Base-by-base conservation (phyloP, 176 grass and related monocot genomes). In the Dactylis glomerata region DNA sequence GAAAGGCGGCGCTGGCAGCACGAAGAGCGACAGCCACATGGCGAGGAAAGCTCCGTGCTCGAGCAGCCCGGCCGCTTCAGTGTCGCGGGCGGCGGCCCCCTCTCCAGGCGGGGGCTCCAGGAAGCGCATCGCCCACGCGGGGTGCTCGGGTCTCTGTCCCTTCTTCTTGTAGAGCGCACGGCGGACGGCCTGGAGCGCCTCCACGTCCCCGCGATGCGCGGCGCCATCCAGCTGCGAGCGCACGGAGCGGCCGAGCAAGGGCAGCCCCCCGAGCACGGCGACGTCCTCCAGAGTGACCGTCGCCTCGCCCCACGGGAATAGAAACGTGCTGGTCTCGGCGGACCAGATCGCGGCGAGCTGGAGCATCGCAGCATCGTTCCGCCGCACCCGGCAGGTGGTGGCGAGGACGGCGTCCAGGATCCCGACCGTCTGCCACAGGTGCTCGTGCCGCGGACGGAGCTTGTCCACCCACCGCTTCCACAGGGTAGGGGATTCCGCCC, bases 251-350 rank as follows among this genome's bases (percentile, higher is more conserved):
- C 76, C 76, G 54, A 62, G 54, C 76, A 78, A 40, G 27, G 31
- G 83, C 83, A 10, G 93, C 55, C 96, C 93, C 2, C 82, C 93
- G 58, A 98, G 89, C 58, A 90, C 50, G 41, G 89, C 77, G 31
- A 85, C 66, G 73, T 98, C 96, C 36, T 95, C 85, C 44, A 98
- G 83, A 4, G 93, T 90, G 20, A 98, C 36, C 42, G 96, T 98
- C 51, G 91, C 89, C 87, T 98, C 93, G 37, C 87, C 95, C 96
- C 93, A 98, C 4, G 96, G 96, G 78, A 98, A 95, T 33, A 89
- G 79, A 10, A 98, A 95, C 32, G 91, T 85, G 77, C 73, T 85
- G 54, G 96, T 95, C 41, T 86, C 40, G 40, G 81, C 80, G 33
- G 37, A 93, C 96, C 96, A 98, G 83, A 92, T 86, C 23, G 89